Evolutionary conservation across 495 filamentous ascomycete genomes (phyloP).

Genomic region (Penicillium ochrochloron): DNA sequence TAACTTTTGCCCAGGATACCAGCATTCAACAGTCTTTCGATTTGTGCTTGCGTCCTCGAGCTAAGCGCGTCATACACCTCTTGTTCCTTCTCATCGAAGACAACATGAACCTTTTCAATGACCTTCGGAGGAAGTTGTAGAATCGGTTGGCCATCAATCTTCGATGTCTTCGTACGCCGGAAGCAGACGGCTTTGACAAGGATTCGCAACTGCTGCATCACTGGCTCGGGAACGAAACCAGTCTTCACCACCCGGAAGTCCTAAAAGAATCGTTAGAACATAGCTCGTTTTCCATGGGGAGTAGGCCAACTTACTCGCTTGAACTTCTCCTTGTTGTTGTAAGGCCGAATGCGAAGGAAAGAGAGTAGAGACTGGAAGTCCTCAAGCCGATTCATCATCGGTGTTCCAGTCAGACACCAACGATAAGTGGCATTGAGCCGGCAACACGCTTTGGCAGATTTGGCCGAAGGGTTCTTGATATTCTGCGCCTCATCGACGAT

Average conservation of each 20-base stretch:
- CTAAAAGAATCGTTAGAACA: slow-evolving; percentile 31
- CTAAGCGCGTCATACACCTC: slow-evolving; percentile 77
- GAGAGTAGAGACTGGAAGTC: slow-evolving; percentile 84
- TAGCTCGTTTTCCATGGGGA: slow-evolving; percentile 10
- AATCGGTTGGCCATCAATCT: slow-evolving; percentile 86
- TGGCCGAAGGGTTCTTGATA: slow-evolving; percentile 84
- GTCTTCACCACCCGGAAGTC: slow-evolving; percentile 63
- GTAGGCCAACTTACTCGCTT: slow-evolving; percentile 46
- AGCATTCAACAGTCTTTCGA: slow-evolving; percentile 77
- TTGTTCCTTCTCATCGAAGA: slow-evolving; percentile 75
- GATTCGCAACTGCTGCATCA: slow-evolving; percentile 75
- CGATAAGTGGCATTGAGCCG: slow-evolving; percentile 67
- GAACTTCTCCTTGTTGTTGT: slow-evolving; percentile 67
- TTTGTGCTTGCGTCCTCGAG: slow-evolving; percentile 63
- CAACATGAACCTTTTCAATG: slow-evolving; percentile 65
- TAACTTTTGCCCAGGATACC: slow-evolving; percentile 80
- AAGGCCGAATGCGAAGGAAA: slow-evolving; percentile 85
- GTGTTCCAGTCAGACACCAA: slow-evolving; percentile 90
- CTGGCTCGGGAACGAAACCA: slow-evolving; percentile 39
- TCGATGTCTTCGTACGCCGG: slow-evolving; percentile 80
- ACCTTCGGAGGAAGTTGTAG: slow-evolving; percentile 72
- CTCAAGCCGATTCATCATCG: slow-evolving; percentile 87
- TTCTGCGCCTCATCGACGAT: slow-evolving; percentile 94
- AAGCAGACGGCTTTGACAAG: slow-evolving; percentile 85
- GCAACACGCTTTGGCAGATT: slow-evolving; percentile 64